These are phyloP conservation scores for Cucurbita maxima DNA, from an alignment of 306 rosid species.

Conservation along the genomic window DNA sequence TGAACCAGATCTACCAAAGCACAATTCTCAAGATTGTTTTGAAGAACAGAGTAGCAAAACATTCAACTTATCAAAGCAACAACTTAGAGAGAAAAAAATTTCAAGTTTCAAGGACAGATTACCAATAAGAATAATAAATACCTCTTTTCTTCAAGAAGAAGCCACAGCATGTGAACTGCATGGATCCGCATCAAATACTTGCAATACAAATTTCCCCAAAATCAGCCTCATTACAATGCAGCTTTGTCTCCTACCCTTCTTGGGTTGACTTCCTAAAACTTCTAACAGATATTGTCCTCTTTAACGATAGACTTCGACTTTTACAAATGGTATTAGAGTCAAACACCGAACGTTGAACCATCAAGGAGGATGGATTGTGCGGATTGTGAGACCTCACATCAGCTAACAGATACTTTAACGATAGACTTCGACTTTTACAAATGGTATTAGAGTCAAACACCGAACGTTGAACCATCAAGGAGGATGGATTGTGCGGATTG, in stretches of 20 bases:
- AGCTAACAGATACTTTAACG: no score
- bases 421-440: no score
- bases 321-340: no score
- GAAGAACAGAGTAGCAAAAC: not conserved
- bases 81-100: not conserved
- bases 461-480: no score
- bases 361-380: no score
- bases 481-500: no score
- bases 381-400: no score
- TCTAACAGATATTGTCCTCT: no score
- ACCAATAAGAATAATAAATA: not conserved
- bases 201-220: constrained; percentile 15
- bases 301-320: no score
- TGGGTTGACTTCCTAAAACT: not conserved
- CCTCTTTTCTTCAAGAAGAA: not conserved
- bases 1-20: not conserved
- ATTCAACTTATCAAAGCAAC: not conserved
- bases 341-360: no score
- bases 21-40: not conserved
- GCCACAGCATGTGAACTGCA: not conserved
- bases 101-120: not conserved
- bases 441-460: no score
- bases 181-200: constrained; percentile 7
- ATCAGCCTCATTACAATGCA: constrained; percentile 2
- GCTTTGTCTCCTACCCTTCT: not conserved